These are phyloP conservation scores for Trypanosoma cruzi DNA, from an alignment of 208 protist species.

Conservation along the genomic window DNA sequence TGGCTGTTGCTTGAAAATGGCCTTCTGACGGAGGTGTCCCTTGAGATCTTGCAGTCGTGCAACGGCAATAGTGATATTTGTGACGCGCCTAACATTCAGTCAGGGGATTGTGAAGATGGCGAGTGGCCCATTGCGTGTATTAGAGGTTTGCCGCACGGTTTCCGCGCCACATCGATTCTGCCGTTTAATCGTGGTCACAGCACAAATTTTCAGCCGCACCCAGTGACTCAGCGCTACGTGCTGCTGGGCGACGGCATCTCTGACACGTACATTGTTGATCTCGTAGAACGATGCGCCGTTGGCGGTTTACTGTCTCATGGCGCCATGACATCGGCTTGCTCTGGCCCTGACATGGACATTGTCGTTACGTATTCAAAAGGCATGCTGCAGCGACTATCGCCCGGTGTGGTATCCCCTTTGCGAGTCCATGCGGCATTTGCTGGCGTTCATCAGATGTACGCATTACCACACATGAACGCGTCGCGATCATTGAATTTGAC, in stretches of 20 bases:
- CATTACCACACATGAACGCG: conserved; percentile 16
- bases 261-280: conserved; percentile 66
- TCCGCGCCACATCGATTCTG: conserved; percentile 15
- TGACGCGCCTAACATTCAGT: conserved; percentile 21
- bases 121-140: conserved; percentile 24
- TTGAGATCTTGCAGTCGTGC: neutral
- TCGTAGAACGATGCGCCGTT: conserved; percentile 46
- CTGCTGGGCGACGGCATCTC: conserved; percentile 56
- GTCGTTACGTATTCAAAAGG: conserved; percentile 42
- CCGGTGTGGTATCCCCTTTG: conserved; percentile 13
- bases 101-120: conserved; percentile 33
- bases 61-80: neutral
- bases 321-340: conserved; percentile 65
- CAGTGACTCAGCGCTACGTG: conserved; percentile 44
- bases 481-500: neutral
- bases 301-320: conserved; percentile 41
- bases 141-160: conserved; percentile 27
- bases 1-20: conserved; percentile 32
- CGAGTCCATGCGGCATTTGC: conserved; percentile 26
- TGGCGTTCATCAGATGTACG: conserved; percentile 27
- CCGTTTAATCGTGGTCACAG: conserved; percentile 3
- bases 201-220: conserved; percentile 11
- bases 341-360: conserved; percentile 42
- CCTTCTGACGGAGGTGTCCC: conserved; percentile 6
- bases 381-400: conserved; percentile 34